Evolutionary conservation across 2,329 filamentous ascomycete species (phyloP), one percentile per base, ranked within the genome.

Genomic region (Arthrobotrys pseudoclavata): DNA sequence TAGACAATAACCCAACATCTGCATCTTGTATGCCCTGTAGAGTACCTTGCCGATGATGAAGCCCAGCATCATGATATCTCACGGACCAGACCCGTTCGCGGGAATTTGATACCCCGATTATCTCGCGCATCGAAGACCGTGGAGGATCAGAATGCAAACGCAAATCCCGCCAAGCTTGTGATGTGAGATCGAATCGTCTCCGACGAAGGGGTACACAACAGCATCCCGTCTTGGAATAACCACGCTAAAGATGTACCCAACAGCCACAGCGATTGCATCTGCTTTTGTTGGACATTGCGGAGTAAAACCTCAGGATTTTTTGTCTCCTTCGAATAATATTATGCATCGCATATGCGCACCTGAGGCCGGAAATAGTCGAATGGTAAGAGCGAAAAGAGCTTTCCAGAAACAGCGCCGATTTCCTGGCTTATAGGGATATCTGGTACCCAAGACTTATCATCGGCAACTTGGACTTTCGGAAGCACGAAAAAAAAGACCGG

Each of bases 211-310:
- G n/a, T n/a, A n/a, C n/a, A n/a, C n/a, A n/a, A n/a, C n/a, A n/a
- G n/a, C n/a, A n/a, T 31, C 29, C 29, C 29, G 29, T 37, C 34
- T 37, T 37, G 34, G 34, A 12, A 2, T 3, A 26, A 18, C 24
- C 13, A 29, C 50, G 50, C 34, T 53, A 26, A 15, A 34, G 3
- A 40, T 12, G 2, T n/a, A 40, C 3, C 12, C 15, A 40, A n/a
- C 13, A 57, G 9, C 29, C 52, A 37, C n/a, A 57, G 52, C 52
- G 1, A 57, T 57, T 57, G 52, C 6, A 37, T 9, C 29, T 34
- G 52, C 52, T 18, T 34, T 37, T 4, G n/a, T n/a, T 57, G 52
- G 13, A 2, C 31, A 20, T 13, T 1, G 26, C 5, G 4, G 13
- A 31, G 1, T 31, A 57, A 37, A 5, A 5, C 29, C 18, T 37